Evolutionary conservation across 1,284 basidiomycete species (phyloP).

Genomic region (Apiotrichum sp.): DNA sequence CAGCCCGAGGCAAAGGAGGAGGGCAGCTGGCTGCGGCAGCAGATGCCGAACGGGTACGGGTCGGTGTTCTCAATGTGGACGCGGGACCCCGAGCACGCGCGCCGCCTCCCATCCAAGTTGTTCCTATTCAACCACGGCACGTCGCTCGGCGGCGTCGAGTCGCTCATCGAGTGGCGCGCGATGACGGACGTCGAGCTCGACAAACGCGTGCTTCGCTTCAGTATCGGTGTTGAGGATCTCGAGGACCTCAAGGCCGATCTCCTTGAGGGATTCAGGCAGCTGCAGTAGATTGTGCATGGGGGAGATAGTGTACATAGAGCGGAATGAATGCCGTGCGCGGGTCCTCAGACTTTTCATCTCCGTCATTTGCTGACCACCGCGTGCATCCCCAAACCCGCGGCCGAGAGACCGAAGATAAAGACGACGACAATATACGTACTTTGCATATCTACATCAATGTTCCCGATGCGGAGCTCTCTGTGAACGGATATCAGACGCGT

Average conservation of each 20-base stretch:
- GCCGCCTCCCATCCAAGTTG: conserved; percentile 11
- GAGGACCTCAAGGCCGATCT: conserved; percentile 37
- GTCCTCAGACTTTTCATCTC: too few species aligned
- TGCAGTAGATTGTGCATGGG: background rate
- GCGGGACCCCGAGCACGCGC: conserved; percentile 34
- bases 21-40: conserved; percentile 59
- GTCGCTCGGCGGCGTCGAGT: conserved; percentile 86
- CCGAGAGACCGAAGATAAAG: too few species aligned
- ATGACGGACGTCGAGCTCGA: conserved; percentile 62
- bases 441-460: too few species aligned
- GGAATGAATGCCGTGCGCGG: too few species aligned
- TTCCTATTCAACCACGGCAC: conserved; percentile 63
- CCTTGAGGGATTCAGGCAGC: background rate
- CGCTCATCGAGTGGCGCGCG: conserved; percentile 70
- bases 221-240: conserved; percentile 49
- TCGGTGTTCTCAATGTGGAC: conserved; percentile 68
- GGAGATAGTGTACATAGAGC: too few species aligned
- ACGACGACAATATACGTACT: too few species aligned
- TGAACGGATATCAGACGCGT: too few species aligned
- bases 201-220: conserved; percentile 61
- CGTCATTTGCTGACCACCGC: too few species aligned
- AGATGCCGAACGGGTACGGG: conserved; percentile 77
- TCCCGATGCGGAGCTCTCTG: too few species aligned
- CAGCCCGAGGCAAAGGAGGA: conserved; percentile 55
- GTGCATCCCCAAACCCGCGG: too few species aligned